These are phyloP conservation scores for Stemphylium beticola DNA, from an alignment of 2,329 filamentous ascomycete genomes.

Conservation along the genomic window DNA sequence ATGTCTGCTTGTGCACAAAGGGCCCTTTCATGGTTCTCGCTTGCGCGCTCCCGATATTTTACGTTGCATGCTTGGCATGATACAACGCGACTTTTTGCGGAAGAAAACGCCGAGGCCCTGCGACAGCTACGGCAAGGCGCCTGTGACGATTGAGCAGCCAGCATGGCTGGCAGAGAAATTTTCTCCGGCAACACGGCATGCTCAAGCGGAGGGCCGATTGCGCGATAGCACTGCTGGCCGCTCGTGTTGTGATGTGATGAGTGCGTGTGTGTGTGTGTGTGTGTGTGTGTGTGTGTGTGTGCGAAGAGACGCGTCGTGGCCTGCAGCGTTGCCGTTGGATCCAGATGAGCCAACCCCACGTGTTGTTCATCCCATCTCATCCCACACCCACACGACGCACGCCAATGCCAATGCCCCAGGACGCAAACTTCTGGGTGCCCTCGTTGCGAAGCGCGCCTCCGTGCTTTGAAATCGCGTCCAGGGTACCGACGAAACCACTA, in stretches of 20 bases:
- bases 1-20: constrained; percentile 1
- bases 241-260: too few species aligned
- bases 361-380: constrained; percentile 19
- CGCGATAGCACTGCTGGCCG: background rate
- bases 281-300: too few species aligned
- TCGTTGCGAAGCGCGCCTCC: background rate
- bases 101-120: constrained; percentile 22
- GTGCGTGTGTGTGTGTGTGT: too few species aligned
- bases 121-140: constrained; percentile 4
- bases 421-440: background rate
- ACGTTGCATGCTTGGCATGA: constrained; percentile 30
- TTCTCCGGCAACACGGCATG: constrained; percentile 14
- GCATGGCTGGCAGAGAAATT: constrained; percentile 13
- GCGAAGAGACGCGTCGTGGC: too few species aligned
- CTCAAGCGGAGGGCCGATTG: constrained; percentile 1
- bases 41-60: constrained; percentile 13
- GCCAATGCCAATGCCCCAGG: background rate
- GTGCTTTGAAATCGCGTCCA: constrained; percentile 3
- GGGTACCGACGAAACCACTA: background rate
- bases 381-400: background rate
- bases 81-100: constrained; percentile 11
- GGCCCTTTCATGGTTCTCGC: constrained; percentile 7
- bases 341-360: constrained; percentile 27
- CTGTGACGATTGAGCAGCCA: constrained; percentile 2
- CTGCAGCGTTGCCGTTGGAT: constrained; percentile 2